Base-by-base conservation (phyloP, 2,329 filamentous ascomycete species). In the Colletotrichum melonis region DNA sequence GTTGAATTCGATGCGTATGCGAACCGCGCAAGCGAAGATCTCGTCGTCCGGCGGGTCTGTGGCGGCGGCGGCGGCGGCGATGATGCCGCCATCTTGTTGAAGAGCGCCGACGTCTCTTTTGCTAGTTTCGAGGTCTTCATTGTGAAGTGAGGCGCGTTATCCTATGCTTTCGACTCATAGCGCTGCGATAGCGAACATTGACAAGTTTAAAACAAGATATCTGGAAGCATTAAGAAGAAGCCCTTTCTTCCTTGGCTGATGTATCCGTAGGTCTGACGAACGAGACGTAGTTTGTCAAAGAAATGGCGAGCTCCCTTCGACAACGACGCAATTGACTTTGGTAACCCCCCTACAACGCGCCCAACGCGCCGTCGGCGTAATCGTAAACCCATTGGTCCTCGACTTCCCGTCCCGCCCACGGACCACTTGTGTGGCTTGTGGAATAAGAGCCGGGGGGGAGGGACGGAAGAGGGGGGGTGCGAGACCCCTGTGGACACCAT, bases 111-210 rank as follows among this genome's bases (percentile, higher is more conserved):
- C 1, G 90, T 89, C 32, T 92, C 90, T 77, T 86, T 86, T 9
- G 90, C 90, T 65, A 91, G 81, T 55, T 87, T 85, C 9, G 90
- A 92, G 5, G 89, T 88, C 55, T 87, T 85, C 90, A 91, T 92
- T 11, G n/a, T 28, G 52, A 28, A 28, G 12, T 6, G 6, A 16
- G 5, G 14, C 19, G 16, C 38, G 5, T 7, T 7, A 12, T 35
- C 38, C 14, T 35, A 35, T 12, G 0, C 32, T 35, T 4, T 12
- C 9, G 9, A 35, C 5, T 11, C 32, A 35, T 35, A 5, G 9
- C 32, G 32, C 32, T 35, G 11, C 32, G 32, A 12, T 12, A 1
- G 11, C 11, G 32, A 4, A 5, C 32, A 35, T 35, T 35, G 11
- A 11, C 11, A 12, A 5, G 3, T 12, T 35, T 4, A 0, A 5